phyloP scores from a whole-genome alignment of 441 rosid genomes.

The Populus trichocarpa region DNA sequence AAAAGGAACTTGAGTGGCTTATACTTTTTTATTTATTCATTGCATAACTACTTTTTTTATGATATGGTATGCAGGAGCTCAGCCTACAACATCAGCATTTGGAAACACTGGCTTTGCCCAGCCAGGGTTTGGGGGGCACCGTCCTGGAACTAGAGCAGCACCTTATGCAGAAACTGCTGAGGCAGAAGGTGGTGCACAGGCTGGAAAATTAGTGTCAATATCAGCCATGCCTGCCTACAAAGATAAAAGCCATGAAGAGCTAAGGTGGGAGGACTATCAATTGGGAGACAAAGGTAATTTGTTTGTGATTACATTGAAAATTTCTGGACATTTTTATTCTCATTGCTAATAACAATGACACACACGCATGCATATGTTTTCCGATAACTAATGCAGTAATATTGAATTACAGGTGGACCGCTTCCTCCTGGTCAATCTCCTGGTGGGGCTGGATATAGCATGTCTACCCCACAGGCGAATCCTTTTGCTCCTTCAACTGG shows the following conservation, averaged over 20 bases:
- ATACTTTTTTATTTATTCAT: background rate
- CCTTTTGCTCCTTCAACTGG: constrained; percentile 48
- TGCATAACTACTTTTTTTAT: constrained; percentile 8
- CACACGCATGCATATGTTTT: background rate
- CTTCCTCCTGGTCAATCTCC: constrained; percentile 55
- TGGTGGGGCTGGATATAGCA: constrained; percentile 47
- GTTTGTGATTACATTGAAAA: background rate
- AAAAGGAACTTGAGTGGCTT: background rate
- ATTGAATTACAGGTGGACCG: constrained; percentile 65
- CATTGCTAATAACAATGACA: constrained; percentile 4
- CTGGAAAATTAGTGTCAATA: constrained; percentile 79
- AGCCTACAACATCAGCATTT: constrained; percentile 57
- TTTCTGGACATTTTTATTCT: background rate
- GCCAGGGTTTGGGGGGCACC: constrained; percentile 65
- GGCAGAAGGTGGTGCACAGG: constrained; percentile 52
- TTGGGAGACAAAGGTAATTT: constrained; percentile 86
- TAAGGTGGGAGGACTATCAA: constrained; percentile 96
- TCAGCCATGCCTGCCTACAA: constrained; percentile 79
- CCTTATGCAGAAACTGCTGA: constrained; percentile 68
- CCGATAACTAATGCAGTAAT: background rate
- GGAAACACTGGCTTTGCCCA: constrained; percentile 72
- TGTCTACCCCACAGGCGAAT: constrained; percentile 40
- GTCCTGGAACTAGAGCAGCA: constrained; percentile 75
- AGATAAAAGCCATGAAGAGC: constrained; percentile 88
- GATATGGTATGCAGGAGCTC: constrained; percentile 48